phyloP scores from a whole-genome alignment of 2,329 filamentous ascomycete species.

The Chaetomium olivaceum region DNA sequence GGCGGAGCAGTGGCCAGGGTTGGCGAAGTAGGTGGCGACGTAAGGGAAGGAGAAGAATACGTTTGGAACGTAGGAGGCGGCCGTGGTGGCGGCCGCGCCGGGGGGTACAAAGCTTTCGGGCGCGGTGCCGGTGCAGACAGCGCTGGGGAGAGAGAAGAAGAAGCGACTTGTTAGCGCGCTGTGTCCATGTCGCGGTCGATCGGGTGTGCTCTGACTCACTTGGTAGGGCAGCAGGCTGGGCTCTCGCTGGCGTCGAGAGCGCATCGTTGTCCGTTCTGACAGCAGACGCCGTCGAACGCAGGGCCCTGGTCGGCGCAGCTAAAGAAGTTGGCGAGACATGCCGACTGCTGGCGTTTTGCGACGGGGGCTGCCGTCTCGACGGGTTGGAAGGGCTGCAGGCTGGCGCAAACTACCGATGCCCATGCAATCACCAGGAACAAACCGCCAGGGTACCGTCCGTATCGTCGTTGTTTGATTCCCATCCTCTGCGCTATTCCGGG shows the following conservation, averaged over 20 bases:
- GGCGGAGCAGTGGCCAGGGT: conserved; percentile 53
- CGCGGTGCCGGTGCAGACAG: conserved; percentile 59
- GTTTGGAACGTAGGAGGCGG: conserved; percentile 57
- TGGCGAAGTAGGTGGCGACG: conserved; percentile 53
- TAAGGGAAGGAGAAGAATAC: conserved; percentile 62
- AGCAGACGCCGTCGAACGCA: conserved; percentile 53
- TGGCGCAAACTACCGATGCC: conserved; percentile 27
- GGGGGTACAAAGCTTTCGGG: conserved; percentile 41
- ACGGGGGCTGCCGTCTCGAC: conserved; percentile 34
- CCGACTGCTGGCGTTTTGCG: conserved; percentile 35
- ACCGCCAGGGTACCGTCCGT: background rate
- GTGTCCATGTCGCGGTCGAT: background rate
- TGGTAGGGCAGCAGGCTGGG: conserved; percentile 56
- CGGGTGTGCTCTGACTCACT: conserved; percentile 40
- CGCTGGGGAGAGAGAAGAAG: conserved; percentile 39
- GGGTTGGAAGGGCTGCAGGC: conserved; percentile 35
- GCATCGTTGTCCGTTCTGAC: conserved; percentile 52
- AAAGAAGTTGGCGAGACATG: conserved; percentile 52
- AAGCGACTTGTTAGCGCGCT: background rate
- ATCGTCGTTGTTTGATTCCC: conserved; percentile 9
- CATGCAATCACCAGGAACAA: conserved; percentile 23
- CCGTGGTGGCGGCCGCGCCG: conserved; percentile 40
- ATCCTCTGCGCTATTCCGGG: conserved; percentile 9
- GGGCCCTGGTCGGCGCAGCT: conserved; percentile 51
- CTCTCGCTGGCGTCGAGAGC: conserved; percentile 50